Evolutionary conservation across 2,329 filamentous ascomycete species (phyloP), one percentile per base, ranked within the genome.

Genomic region (Fragosphaeria purpurea): DNA sequence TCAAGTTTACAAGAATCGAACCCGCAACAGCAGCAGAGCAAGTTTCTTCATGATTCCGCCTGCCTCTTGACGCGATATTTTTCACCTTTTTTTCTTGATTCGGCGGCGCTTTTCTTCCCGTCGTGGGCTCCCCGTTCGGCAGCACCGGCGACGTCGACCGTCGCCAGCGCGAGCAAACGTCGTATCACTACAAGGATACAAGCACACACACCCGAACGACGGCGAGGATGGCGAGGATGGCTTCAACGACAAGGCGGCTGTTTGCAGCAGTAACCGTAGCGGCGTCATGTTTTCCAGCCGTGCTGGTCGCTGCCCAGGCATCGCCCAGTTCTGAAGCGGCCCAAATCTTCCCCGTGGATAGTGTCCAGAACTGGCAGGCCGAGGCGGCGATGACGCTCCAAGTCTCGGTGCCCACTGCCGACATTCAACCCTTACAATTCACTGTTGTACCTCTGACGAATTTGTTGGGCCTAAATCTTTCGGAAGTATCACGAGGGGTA

Each of bases 391-490:
- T 77, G 65, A 64, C 68, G 41, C 62, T 77, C 45, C 61, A 62
- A 41, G 55, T 75, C 46, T 54, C 58, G 38, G 51, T 61, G 39
- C 51, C 60, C 44, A 55, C 50, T 9, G 58, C 53, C 7, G 60
- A 61, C 5, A 53, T 56, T 30, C 40, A 59, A 5, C 54, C 62
- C 2, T 47, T 65, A 39, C 58, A 70, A 12, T 74, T 70, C 55
- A 64, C 65, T 22, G 65, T 76, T 13, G 67, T 74, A 39, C 74
- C 74, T 10, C 62, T 75, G 52, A 76, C 72, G 0, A 49, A 56
- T 40, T 62, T 58, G 7, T 55, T 70, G 39, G 74, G 72, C 1
- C 53, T 73, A 47, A 75, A 76, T 46, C 62, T 63, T 51, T 67
- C 69, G 9, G 59, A 62, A 12, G 56, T 57, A 9, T 51, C 53